Conservation (phyloP, 2,329 filamentous ascomycete genomes). For the Amphichorda felina region DNA sequence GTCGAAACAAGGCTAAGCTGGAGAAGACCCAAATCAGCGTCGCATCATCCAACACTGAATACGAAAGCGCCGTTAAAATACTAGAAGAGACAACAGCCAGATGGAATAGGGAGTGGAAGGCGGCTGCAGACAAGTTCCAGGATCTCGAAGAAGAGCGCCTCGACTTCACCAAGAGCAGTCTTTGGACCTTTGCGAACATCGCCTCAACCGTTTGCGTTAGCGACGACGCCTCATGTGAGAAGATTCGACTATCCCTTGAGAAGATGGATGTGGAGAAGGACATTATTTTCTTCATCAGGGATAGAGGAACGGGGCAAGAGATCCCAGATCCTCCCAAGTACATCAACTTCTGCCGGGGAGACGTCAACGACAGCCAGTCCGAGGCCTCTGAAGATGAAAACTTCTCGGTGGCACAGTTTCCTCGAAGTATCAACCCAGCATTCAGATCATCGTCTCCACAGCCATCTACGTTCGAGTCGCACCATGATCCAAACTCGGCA, state of each 20-base stretch:
- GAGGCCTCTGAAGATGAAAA: conserved; percentile 76
- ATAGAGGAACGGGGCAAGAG: conserved; percentile 85
- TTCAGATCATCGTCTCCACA: conserved; percentile 95
- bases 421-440: conserved; percentile 86
- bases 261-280: conserved; percentile 96
- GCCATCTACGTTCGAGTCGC: conserved; percentile 83
- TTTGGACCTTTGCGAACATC: conserved; percentile 98
- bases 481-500: conserved; percentile 72
- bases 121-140: conserved; percentile 96
- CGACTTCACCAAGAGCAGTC: conserved; percentile 93
- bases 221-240: conserved; percentile 93
- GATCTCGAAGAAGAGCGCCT: conserved; percentile 94
- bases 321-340: conserved; percentile 96
- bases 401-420: conserved; percentile 94
- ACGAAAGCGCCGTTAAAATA: conserved; percentile 84
- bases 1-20: conserved; percentile 96
- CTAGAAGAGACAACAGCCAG: conserved; percentile 89
- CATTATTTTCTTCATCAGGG: conserved; percentile 78
- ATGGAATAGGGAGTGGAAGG: conserved; percentile 98
- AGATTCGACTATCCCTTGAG: conserved; percentile 85
- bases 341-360: conserved; percentile 95
- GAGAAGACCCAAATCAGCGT: conserved; percentile 98
- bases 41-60: conserved; percentile 81
- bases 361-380: conserved; percentile 68
- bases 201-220: conserved; percentile 95